Base-by-base conservation (phyloP, 1,139 yeast genomes). In the Zygoascus sp. region DNA sequence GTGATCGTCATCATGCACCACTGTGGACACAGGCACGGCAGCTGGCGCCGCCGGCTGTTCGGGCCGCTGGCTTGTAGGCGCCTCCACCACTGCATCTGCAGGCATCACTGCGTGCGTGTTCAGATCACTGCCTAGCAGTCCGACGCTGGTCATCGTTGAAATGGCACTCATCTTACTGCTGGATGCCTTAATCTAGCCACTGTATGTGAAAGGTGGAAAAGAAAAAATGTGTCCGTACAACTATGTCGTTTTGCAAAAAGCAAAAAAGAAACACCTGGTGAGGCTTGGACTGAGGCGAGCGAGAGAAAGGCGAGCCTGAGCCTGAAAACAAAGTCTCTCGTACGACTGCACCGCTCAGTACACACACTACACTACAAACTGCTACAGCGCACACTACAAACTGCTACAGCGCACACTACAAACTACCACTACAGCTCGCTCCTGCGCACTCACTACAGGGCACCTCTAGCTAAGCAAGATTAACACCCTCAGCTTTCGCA, bases 181-280 rank as follows among this genome's bases (percentile, higher is more conserved):
- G 11, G 13, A 30, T 30, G 16, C 16, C 8, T 15, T 15, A 13
- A 30, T 30, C 34, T 30, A 15, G 34, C 3, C 15, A 28, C n/a
- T n/a, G 19, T 20, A 35, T n/a, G 39, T 35, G 39, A 35, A 35
- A 20, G 25, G 25, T 35, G 27, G 39, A 35, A 35, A 35, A 35
- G 25, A 35, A 35, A 35, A 35, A 35, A 19, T 35, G 39, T 9
- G 34, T 30, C 34, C 34, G 34, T 30, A 30, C 34, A 30, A n/a
- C 34, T 30, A n/a, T 30, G 34, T 30, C 34, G 34, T 30, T 30
- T 35, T 35, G 39, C 25, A 17, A 35, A 35, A 35, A 35, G 39
- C 39, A 35, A 34, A 16, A n/a, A n/a, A n/a, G n/a, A n/a, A n/a
- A n/a, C n/a, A n/a, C n/a, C 25, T 19, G 22, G 25, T 21, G 39